Base-by-base conservation (phyloP, 371 early-diverging fungal species). In the Mucor velutinosus region DNA sequence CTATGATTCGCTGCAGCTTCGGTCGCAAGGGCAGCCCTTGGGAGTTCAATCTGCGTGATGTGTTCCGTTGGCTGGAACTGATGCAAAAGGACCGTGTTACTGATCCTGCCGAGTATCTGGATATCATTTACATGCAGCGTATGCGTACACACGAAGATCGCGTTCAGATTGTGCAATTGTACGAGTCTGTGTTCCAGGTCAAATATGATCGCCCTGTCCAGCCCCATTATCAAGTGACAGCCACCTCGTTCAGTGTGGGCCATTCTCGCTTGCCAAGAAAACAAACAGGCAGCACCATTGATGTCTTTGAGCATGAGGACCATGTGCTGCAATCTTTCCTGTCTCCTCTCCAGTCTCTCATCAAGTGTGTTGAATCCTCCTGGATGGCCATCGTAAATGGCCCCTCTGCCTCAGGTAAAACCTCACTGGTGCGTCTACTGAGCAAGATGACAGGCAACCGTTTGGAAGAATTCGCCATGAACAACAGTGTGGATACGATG, bases 21-120 rank as follows among this genome's bases (percentile, higher is more conserved):
- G 98, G 94, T 33, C 79, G 86, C 32, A 81, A 85, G 3, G 99
- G 99, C n/a, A 83, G 89, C 17, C 99, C 99, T 3, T 99, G 98
- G 98, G 98, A 99, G 74, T 99, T 98, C 79, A 99, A 99, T 71
- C 78, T 99, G 62, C 93, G 99, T 47, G 99, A 99, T 84, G 92
- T 97, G 23, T 89, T 95, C 80, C 90, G 99, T 58, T 97, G 98
- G 94, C 82, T 98, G 65, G 95, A 97, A 53, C 75, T 96, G 30
- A 86, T 90, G 83, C 79, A 81, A 32, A 70, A 80, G 43, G 85
- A 83, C 45, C 69, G 79, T 37, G 71, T 70, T 7, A 67, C 75
- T 49, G 84, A 87, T 37, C 94, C 94, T n/a, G 80, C 87, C 1
- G 88, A 89, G 59, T 94, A 84, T 64, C 73, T 97, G 7, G 90